Evolutionary conservation across 495 filamentous ascomycete genomes (phyloP).

Genomic region (Staphylotrichum tortipilum): DNA sequence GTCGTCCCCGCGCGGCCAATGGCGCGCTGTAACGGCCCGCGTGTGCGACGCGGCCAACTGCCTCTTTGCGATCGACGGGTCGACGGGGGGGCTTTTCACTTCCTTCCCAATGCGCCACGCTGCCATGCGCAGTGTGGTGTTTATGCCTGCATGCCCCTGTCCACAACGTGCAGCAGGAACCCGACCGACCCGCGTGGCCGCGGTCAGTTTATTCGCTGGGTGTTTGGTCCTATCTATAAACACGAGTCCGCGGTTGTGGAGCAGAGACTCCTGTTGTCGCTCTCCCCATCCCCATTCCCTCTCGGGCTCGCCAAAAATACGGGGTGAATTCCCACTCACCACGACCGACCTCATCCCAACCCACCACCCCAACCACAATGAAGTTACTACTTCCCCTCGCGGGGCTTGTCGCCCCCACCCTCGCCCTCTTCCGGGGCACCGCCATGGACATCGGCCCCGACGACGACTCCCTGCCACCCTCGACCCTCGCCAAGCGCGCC

Average conservation of each 20-base stretch:
- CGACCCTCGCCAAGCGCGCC: slow-evolving; percentile 17
- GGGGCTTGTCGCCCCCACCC: slow-evolving; percentile 5
- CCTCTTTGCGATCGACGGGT: neutral
- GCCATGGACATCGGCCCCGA: slow-evolving; percentile 22
- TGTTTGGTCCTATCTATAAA: neutral
- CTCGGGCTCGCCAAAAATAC: too few relatives aligned
- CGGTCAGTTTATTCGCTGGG: too few relatives aligned
- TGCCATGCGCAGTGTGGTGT: too few relatives aligned
- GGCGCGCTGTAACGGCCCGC: neutral
- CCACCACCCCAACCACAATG: too few relatives aligned
- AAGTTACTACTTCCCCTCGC: too few relatives aligned
- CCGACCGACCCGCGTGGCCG: neutral
- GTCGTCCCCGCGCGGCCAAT: neutral
- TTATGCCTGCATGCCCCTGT: slow-evolving; percentile 3
- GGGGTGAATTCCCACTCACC: too few relatives aligned
- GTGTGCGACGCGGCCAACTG: neutral
- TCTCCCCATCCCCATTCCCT: neutral
- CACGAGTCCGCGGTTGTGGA: neutral
- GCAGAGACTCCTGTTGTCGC: too few relatives aligned
- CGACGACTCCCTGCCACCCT: slow-evolving; percentile 7
- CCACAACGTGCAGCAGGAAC: neutral
- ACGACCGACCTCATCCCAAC: too few relatives aligned
- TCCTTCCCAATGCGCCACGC: neutral
- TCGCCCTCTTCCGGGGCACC: slow-evolving; percentile 6
- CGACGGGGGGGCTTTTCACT: too few relatives aligned